Base-by-base conservation (phyloP, 148 eudicot genomes). In the Amaranthus hypochondriacus region DNA sequence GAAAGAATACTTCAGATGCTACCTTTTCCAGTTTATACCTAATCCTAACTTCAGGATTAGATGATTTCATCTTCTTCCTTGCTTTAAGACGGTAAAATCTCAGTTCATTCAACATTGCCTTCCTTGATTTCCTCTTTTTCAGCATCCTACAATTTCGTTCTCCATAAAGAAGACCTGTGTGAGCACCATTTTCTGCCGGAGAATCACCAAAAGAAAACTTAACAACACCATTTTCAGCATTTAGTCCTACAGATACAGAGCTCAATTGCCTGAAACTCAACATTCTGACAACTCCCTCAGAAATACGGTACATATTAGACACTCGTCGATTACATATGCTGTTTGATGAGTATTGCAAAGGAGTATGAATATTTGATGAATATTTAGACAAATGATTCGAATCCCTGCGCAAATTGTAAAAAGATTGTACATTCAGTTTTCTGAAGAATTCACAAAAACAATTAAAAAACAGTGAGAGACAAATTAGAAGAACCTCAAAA, bases 1-100 rank as follows among this genome's bases (percentile, higher is more conserved):
- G 5, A 71, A 54, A 51, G 51, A 28, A 43, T 28, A 28, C 39
- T 28, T 28, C 43, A 68, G 0, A 9, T 49, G 72, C 46, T 55
- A 92, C 99, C 99, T 95, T 95, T 48, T 77, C 94, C 64, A 95
- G 96, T 79, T 89, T 92, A 83, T 95, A 95, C 75, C 89, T 78
- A 63, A 95, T 90, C 82, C 97, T 84, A 81, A 95, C 92, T 86
- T 86, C 93, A 66, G 99, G 99, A 81, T 92, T 89, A 2, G 93
- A 90, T 63, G 99, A 95, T 59, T 82, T 89, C 89, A 95, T 83
- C 95, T 90, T 92, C 86, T 89, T 92, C 86, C 85, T 92, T 10
- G 97, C 97, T 86, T 87, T 92, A 76, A 95, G 75, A 21, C 99
- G 86, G 70, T 84, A 95, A 68, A 92, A 84, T 78, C 89, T 88